These are phyloP conservation scores for Setomelanomma holmii DNA, from an alignment of 2,329 filamentous ascomycete species.

Conservation along the genomic window DNA sequence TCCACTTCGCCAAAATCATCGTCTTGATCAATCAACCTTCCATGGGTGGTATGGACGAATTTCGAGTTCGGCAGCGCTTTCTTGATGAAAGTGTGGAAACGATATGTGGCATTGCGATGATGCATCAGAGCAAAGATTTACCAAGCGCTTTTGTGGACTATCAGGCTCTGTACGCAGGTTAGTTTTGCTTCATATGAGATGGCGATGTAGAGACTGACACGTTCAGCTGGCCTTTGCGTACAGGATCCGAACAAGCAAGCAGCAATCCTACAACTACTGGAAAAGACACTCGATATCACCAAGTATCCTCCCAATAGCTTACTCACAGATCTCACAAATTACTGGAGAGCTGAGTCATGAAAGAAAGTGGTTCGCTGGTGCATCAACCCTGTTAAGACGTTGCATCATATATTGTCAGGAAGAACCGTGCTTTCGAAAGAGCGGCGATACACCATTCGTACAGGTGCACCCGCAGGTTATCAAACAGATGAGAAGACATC, in stretches of 20 bases:
- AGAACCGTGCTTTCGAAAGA: too few relatives aligned
- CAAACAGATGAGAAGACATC: background rate
- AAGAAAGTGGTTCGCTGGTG: background rate
- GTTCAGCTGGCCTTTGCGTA: conserved; percentile 39
- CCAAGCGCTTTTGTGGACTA: conserved; percentile 37
- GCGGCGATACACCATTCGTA: too few relatives aligned
- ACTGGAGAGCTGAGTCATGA: conserved; percentile 35
- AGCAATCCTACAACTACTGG: conserved; percentile 34
- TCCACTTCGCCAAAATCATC: conserved; percentile 61
- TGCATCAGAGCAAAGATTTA: conserved; percentile 37
- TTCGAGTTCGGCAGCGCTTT: conserved; percentile 53
- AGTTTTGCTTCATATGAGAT: conserved; percentile 5
- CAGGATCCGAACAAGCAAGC: conserved; percentile 35
- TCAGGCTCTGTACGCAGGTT: conserved; percentile 41
- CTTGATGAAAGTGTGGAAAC: conserved; percentile 57
- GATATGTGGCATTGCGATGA: conserved; percentile 60
- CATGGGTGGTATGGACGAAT: conserved; percentile 58
- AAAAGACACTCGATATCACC: conserved; percentile 35
- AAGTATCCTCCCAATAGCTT: conserved; percentile 41
- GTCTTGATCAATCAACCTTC: conserved; percentile 62
- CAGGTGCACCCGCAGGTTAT: too few relatives aligned
- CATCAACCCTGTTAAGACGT: background rate
- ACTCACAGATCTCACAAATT: conserved; percentile 35
- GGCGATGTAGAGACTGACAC: conserved; percentile 2
- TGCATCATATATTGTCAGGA: too few relatives aligned